Conservation (phyloP, 2,329 filamentous ascomycete genomes). For the Fusarium nisikadoi region DNA sequence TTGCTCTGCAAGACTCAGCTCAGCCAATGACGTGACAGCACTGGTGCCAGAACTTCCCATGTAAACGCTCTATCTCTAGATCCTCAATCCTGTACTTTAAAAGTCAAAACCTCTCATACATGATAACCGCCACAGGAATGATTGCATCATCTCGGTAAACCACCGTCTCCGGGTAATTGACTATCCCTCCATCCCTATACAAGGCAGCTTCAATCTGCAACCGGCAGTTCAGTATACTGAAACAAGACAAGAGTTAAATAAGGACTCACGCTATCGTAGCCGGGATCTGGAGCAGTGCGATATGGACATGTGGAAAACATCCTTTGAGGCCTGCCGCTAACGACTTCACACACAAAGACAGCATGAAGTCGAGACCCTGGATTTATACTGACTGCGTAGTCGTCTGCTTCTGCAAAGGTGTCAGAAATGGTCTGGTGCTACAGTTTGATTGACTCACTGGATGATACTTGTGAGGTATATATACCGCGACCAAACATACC, state of each 20-base stretch:
- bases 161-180: neutral
- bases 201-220: neutral
- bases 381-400: neutral
- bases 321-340: neutral
- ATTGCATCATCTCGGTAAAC: slow-evolving; percentile 26
- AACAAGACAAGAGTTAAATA: accelerated
- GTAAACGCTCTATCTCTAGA: neutral
- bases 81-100: too few species aligned
- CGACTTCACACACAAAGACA: neutral
- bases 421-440: neutral
- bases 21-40: neutral
- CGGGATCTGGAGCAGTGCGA: neutral
- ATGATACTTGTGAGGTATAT: neutral
- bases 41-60: neutral
- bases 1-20: neutral
- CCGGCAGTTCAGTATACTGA: neutral
- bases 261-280: slow-evolving; percentile 11
- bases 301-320: accelerated
- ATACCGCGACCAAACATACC: neutral
- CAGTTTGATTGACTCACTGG: neutral
- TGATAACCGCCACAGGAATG: neutral
- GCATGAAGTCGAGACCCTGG: neutral
- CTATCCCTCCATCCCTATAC: neutral
- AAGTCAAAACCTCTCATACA: neutral
- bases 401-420: neutral